Conservation (phyloP, 116 monocot genomes). For the Trichopus zeylanicus region DNA sequence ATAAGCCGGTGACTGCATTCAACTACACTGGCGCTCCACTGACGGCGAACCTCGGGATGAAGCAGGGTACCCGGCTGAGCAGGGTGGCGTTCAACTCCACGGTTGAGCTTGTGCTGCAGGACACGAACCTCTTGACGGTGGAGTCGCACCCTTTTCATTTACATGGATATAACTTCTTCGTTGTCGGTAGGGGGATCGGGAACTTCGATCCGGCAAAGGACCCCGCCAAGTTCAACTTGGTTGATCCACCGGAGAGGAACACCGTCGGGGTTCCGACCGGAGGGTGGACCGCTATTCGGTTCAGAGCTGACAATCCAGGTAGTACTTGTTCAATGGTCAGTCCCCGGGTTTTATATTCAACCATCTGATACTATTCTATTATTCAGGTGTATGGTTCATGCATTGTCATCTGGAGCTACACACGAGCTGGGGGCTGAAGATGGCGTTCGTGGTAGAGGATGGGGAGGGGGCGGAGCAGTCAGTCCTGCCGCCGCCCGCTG, state of each 20-base stretch:
- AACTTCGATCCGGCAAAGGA: constrained; percentile 56
- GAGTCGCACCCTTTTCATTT: constrained; percentile 78
- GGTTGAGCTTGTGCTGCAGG: constrained; percentile 70
- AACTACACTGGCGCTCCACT: constrained; percentile 59
- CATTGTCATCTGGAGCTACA: constrained; percentile 57
- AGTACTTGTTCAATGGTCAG: no score
- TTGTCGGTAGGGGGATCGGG: constrained; percentile 58
- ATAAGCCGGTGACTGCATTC: constrained; percentile 30
- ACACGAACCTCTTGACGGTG: constrained; percentile 40
- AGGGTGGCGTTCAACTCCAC: constrained; percentile 43
- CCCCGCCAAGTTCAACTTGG: constrained; percentile 47
- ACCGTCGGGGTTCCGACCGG: constrained; percentile 67
- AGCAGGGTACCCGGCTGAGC: constrained; percentile 43
- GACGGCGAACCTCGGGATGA: constrained; percentile 37
- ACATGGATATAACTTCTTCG: constrained; percentile 75
- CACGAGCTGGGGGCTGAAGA: constrained; percentile 41
- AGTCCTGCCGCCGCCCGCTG: constrained; percentile 30
- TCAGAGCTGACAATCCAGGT: constrained; percentile 78
- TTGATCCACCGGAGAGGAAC: constrained; percentile 76
- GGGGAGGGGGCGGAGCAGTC: constrained; percentile 31
- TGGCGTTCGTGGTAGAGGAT: constrained; percentile 52
- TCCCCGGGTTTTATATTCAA: no score
- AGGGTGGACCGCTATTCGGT: constrained; percentile 81
- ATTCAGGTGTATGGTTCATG: constrained; percentile 59
- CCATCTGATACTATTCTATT: no score